Conservation (phyloP, 2,329 filamentous ascomycete species). For the Microcyclosporella mali region DNA sequence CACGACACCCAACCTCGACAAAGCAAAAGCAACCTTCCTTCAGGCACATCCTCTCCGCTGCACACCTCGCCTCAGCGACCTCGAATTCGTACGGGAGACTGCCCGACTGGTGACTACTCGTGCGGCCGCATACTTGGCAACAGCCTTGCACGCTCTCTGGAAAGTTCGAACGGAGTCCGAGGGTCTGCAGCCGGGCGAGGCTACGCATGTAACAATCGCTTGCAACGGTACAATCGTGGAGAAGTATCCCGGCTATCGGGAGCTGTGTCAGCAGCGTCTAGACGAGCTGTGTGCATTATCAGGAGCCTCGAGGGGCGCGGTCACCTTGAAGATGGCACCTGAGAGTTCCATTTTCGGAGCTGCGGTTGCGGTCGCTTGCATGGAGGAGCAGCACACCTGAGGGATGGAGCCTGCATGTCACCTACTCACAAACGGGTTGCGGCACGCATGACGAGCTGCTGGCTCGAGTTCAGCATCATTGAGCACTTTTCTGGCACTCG, state of each 20-base stretch:
- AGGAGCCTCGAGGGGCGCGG: slow-evolving; percentile 37
- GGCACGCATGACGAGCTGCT: too few relatives aligned
- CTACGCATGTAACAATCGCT: slow-evolving; percentile 49
- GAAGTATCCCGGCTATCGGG: slow-evolving; percentile 64
- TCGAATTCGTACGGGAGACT: slow-evolving; percentile 49
- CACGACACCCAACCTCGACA: slow-evolving; percentile 33
- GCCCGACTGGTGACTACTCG: slow-evolving; percentile 51
- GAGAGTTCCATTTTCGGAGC: slow-evolving; percentile 72
- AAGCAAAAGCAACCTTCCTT: slow-evolving; percentile 44
- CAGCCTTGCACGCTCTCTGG: slow-evolving; percentile 58
- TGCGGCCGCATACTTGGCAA: slow-evolving; percentile 57
- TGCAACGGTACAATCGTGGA: slow-evolving; percentile 77
- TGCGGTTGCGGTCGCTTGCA: slow-evolving; percentile 53
- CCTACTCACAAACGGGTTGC: too few relatives aligned
- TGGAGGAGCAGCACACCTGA: slow-evolving; percentile 9
- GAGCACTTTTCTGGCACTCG: too few relatives aligned
- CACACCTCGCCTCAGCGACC: slow-evolving; percentile 34
- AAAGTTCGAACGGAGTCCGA: slow-evolving; percentile 46
- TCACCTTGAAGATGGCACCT: slow-evolving; percentile 61
- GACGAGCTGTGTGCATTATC: slow-evolving; percentile 48
- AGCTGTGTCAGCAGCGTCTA: slow-evolving; percentile 57
- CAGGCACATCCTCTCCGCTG: slow-evolving; percentile 45
- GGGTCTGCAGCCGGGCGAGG: slow-evolving; percentile 29
- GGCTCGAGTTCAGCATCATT: too few relatives aligned
- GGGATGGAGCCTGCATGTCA: too few relatives aligned